These are phyloP conservation scores for Phragmites australis DNA, from an alignment of 176 grass and related monocot genomes.

Conservation along the genomic window DNA sequence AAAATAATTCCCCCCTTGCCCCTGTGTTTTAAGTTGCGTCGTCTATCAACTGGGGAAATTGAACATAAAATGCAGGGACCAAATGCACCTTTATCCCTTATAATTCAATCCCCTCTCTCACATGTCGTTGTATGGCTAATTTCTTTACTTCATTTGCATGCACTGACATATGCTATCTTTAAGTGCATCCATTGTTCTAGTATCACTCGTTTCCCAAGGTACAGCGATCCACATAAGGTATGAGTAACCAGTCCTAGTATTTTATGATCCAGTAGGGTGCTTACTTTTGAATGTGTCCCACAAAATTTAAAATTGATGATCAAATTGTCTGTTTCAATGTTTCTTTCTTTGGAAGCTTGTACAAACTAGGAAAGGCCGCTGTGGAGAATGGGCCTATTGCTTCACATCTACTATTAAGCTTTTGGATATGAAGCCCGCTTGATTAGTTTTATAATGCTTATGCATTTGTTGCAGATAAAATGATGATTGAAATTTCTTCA, in stretches of 20 bases:
- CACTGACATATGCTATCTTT: conserved; percentile 43
- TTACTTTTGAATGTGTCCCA: conserved; percentile 12
- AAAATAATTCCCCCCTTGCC: background rate
- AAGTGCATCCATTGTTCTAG: conserved; percentile 78
- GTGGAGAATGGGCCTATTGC: conserved; percentile 99
- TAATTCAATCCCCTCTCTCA: background rate
- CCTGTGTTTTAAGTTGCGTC: background rate
- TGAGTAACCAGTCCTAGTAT: conserved; percentile 22
- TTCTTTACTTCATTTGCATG: conserved; percentile 26
- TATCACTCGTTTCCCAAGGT: conserved; percentile 89
- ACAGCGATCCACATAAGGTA: conserved; percentile 91
- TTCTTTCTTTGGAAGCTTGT: conserved; percentile 64
- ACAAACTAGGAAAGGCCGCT: conserved; percentile 91
- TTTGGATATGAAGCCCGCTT: conserved; percentile 96
- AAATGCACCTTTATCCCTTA: background rate
- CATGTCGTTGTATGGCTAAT: background rate
- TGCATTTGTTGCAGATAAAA: conserved; percentile 8
- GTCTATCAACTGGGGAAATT: conserved; percentile 1
- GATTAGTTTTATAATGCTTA: conserved; percentile 59
- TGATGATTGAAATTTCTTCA: conserved; percentile 21
- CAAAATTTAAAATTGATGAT: conserved; percentile 25
- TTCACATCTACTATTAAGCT: conserved; percentile 87
- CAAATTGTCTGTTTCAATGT: conserved; percentile 29
- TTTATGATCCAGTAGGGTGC: conserved; percentile 16
- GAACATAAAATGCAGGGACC: background rate